Base-by-base conservation (phyloP, 768 basidiomycete species). In the Tulasnella sp. region DNA sequence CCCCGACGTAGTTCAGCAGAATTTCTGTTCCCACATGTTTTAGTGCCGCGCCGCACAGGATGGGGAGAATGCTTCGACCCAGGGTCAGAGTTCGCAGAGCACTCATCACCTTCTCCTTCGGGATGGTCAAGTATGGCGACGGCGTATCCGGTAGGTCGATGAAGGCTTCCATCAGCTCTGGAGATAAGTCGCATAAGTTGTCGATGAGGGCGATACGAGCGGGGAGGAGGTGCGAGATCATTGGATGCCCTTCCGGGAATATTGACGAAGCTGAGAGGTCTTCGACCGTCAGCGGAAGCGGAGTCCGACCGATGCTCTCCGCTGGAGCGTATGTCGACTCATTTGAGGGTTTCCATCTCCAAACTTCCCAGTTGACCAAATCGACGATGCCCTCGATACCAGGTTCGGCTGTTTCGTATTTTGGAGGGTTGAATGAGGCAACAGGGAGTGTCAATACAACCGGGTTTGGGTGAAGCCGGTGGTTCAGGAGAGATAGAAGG, bases 321-420 rank as follows among this genome's bases (percentile, higher is more conserved):
- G 61, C 51, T 11, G 68, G 63, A 27, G 74, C 68, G 62, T 75
- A 67, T 38, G 74, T 67, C 32, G 29, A 69, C 5, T 73, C 63
- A n/a, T 80, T 81, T 42, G 78, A 75, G 15, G 73, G 66, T 50
- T 78, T 71, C 82, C 85, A 91, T 69, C 77, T 82, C 86, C 85
- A 92, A 49, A 90, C 70, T 61, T 85, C 81, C 87, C 90, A 92
- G 63, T 82, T 82, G 32, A 91, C 79, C 17, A 93, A 76, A 68
- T 93, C 90, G 1, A 92, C 82, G 19, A 93, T 68, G 2, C 90
- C 90, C 67, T 84, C 78, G n/a, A 93, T 79, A 0, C 90, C 90
- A 7, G 90, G 88, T 67, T 90, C 88, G 1, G 81, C 90, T 48
- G 76, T 78, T 19, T 70, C 66, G 66, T 93, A 93, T 64, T 84